Conservation (phyloP, 176 grass and related monocot genomes). For the Poa annua region DNA sequence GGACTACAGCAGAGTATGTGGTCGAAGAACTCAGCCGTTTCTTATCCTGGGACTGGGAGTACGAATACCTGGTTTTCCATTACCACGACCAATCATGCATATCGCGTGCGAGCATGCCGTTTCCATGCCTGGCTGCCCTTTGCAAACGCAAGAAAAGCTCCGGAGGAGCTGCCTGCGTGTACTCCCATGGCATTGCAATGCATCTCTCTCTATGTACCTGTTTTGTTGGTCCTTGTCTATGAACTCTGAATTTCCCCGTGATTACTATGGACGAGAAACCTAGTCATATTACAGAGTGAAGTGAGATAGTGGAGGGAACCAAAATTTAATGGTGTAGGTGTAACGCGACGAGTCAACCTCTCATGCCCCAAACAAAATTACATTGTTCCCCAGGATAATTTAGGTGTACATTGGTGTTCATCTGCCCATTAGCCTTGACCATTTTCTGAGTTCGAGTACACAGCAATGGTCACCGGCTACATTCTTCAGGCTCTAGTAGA, state of each 20-base stretch:
- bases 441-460: not conserved
- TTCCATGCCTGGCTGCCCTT: not conserved
- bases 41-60: not conserved
- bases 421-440: not conserved
- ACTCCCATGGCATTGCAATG: not conserved
- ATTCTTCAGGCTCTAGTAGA: no score
- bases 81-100: not conserved
- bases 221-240: no score
- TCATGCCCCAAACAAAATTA: rapidly evolving
- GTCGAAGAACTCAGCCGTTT: not conserved
- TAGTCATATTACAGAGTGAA: not conserved
- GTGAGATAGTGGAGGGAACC: not conserved
- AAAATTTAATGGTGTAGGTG: not conserved
- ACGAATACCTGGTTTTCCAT: not conserved
- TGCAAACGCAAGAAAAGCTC: not conserved
- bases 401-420: not conserved
- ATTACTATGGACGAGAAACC: no score
- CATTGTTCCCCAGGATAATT: not conserved
- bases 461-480: no score
- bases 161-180: not conserved
- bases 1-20: not conserved
- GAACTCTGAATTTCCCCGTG: no score
- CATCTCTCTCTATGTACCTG: no score
- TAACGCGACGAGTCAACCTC: not conserved
- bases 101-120: not conserved